Evolutionary conservation across 1,284 basidiomycete species (phyloP), one percentile per base, ranked within the genome.

Genomic region (Crepidotus sp.): DNA sequence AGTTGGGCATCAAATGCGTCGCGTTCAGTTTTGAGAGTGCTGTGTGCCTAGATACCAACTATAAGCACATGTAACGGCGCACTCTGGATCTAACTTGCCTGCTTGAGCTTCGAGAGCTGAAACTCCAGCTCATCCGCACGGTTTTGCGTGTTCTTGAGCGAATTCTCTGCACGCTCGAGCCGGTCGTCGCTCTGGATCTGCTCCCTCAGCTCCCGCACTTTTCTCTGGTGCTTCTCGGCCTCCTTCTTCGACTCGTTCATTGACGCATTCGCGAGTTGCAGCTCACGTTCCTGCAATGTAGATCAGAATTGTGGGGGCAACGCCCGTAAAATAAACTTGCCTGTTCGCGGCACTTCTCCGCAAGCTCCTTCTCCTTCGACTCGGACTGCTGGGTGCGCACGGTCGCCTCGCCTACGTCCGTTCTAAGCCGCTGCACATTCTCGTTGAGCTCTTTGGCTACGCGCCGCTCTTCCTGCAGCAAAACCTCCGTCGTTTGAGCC

Each of bases 141-240:
- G 57, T 88, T 77, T 54, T 86, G 83, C 22, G 80, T 80, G 54
- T 86, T 80, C 57, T 79, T 80, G 40, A 89, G 62, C 3, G 79
- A 81, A 33, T 65, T 64, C 56, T 88, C 84, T 29, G 88, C 61
- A 32, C 71, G 69, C 54, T 87, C 85, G 15, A 78, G 77, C 26
- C 83, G 78, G 60, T 89, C 84, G 56, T 89, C 85, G 50, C 74
- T 77, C 58, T 88, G 76, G 19, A 88, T 80, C 52, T 85, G 83
- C 53, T 88, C 86, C 55, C 85, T 76, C 22, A 89, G 61, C 54
- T 87, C 83, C 22, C 74, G 76, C 17, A 80, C 69, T 45, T 74
- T 69, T 36, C 75, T 70, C 47, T 74, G 69, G 51, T 71, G 68
- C 32, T 73, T 66, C 44, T 75, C 73, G 3, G 74, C 67, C 49